These are phyloP conservation scores for Inonotus obliquus DNA, from an alignment of 1,284 basidiomycete species.

Conservation along the genomic window DNA sequence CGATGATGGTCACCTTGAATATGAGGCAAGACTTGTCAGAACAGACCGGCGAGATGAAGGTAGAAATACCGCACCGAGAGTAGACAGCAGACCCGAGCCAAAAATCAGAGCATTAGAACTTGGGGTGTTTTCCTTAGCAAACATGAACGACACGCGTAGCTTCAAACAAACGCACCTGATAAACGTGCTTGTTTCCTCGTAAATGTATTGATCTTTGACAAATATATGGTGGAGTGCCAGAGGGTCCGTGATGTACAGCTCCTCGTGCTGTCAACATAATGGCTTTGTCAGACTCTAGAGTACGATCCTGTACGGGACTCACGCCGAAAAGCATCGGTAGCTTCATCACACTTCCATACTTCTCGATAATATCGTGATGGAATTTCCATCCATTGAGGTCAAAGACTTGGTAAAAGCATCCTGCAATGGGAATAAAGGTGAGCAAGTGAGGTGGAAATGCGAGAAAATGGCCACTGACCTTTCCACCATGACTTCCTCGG, in stretches of 20 bases:
- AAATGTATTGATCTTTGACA: slow-evolving; percentile 30
- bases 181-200: slow-evolving; percentile 25
- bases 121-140: too few relatives aligned
- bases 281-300: not conserved
- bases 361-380: slow-evolving; percentile 17
- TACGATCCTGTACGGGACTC: slow-evolving; percentile 15
- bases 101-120: not conserved
- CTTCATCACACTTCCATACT: slow-evolving; percentile 19
- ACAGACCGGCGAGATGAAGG: not conserved
- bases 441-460: not conserved
- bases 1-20: slow-evolving; percentile 23
- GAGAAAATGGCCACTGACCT: not conserved
- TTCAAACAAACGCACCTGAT: slow-evolving; percentile 11
- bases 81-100: slow-evolving; percentile 14
- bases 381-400: slow-evolving; percentile 8
- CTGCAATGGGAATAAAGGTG: not conserved
- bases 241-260: slow-evolving; percentile 21
- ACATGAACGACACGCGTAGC: not conserved
- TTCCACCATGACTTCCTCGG: slow-evolving; percentile 14
- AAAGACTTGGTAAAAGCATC: slow-evolving; percentile 6
- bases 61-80: not conserved
- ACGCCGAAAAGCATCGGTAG: slow-evolving; percentile 20
- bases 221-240: slow-evolving; percentile 28
- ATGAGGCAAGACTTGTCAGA: not conserved
- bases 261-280: slow-evolving; percentile 13